phyloP scores from a whole-genome alignment of 805 yeast species.

The Jamesozyma lodderae region DNA sequence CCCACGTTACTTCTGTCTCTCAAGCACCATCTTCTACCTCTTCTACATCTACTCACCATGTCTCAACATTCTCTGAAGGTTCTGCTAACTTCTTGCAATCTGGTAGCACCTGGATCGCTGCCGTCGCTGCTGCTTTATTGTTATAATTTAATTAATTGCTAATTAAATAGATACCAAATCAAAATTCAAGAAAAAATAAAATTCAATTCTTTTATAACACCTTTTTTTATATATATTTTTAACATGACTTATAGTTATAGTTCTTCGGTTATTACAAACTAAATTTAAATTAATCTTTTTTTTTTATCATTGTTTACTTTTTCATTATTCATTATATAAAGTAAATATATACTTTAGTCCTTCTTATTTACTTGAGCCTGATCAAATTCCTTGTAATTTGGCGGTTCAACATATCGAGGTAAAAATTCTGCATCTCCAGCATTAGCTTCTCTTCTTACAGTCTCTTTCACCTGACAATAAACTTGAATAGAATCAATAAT shows the following conservation, averaged over 20 bases:
- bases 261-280: too few relatives aligned
- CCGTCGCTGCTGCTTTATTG: constrained; percentile 24
- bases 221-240: too few relatives aligned
- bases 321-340: background rate
- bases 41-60: constrained; percentile 27
- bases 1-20: constrained; percentile 13
- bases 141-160: constrained; percentile 9
- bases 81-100: constrained; percentile 22
- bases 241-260: too few relatives aligned
- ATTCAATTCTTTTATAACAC: too few relatives aligned
- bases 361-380: constrained; percentile 1
- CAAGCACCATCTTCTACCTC: constrained; percentile 29
- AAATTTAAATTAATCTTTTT: too few relatives aligned
- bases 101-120: constrained; percentile 17
- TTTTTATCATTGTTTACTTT: background rate
- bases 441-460: background rate
- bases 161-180: too few relatives aligned
- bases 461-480: constrained; percentile 12
- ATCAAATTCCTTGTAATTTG: constrained; percentile 15
- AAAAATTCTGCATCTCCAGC: constrained; percentile 10
- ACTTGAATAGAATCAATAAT: constrained; percentile 19
- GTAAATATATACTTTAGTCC: background rate
- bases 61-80: constrained; percentile 32
- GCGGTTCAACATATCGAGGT: constrained; percentile 25
- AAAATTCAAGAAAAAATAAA: too few relatives aligned